Percentiles rank a stretch among this genome's conserved stretches.
phyloP scores from a whole-genome alignment of 2,329 filamentous ascomycete species.

The Tolypocladium amazonense region DNA sequence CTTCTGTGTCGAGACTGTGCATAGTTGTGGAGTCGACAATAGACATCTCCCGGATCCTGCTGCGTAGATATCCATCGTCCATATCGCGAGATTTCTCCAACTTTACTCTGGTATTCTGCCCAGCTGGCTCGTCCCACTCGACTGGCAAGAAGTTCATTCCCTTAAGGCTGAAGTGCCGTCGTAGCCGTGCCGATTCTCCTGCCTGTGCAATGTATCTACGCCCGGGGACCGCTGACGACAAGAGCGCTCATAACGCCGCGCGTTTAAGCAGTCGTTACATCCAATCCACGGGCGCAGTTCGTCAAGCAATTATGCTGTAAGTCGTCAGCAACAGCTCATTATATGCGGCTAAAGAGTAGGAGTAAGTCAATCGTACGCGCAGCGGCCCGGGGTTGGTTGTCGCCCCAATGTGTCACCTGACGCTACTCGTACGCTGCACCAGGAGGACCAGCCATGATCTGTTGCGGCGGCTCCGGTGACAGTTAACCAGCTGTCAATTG shows the following conservation, averaged over 20 bases:
- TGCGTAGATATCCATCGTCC: neutral
- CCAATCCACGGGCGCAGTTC: neutral
- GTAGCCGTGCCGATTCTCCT: neutral
- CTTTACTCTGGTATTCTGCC: neutral
- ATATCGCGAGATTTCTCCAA: neutral
- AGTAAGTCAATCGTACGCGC: neutral
- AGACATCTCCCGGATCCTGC: neutral
- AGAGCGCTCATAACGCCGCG: neutral
- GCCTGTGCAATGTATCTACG: neutral
- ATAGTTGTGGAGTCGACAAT: neutral
- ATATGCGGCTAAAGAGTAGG: neutral
- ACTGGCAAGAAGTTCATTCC: neutral
- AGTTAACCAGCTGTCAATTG: neutral
- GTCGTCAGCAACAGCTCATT: neutral
- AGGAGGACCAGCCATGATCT: neutral
- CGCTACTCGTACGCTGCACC: neutral
- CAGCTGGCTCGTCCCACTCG: neutral
- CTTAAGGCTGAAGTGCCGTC: neutral
- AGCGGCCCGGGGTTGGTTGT: too few relatives aligned
- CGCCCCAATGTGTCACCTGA: neutral
- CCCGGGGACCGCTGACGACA: neutral
- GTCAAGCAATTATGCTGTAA: neutral
- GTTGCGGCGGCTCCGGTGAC: neutral
- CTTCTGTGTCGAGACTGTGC: neutral
- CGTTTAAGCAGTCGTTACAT: neutral